Evolutionary conservation across 2,329 filamentous ascomycete species (phyloP).

Genomic region (Colletotrichum karsti): DNA sequence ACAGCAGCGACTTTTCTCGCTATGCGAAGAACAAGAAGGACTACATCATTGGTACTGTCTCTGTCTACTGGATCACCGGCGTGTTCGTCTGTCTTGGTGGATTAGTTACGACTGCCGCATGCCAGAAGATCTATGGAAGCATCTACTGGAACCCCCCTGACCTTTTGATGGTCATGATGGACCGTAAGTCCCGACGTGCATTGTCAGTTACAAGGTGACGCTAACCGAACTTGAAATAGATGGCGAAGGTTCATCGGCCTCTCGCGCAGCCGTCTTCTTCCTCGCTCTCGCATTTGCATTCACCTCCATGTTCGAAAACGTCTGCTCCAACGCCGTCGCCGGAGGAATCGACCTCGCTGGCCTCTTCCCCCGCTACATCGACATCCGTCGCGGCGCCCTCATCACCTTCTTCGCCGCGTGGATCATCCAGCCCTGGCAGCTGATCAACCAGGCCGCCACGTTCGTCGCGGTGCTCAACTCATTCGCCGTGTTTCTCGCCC

Average conservation of each 20-base stretch:
- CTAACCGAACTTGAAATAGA: neutral
- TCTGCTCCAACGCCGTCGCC: slow-evolving; percentile 45
- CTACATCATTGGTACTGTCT: slow-evolving; percentile 43
- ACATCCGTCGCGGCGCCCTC: slow-evolving; percentile 47
- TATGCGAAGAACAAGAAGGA: slow-evolving; percentile 39
- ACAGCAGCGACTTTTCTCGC: slow-evolving; percentile 48
- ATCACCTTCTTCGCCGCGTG: slow-evolving; percentile 43
- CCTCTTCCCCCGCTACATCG: slow-evolving; percentile 45
- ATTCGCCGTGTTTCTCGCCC: slow-evolving; percentile 47
- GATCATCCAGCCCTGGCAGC: slow-evolving; percentile 46
- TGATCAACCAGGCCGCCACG: slow-evolving; percentile 42
- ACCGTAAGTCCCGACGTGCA: neutral
- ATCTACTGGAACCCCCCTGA: slow-evolving; percentile 47
- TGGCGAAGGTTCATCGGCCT: slow-evolving; percentile 41
- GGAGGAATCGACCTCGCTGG: slow-evolving; percentile 50
- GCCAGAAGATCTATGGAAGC: slow-evolving; percentile 43
- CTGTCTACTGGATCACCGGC: slow-evolving; percentile 44
- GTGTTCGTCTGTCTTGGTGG: slow-evolving; percentile 45
- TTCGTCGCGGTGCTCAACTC: slow-evolving; percentile 45
- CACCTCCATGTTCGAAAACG: slow-evolving; percentile 45
- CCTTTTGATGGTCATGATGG: slow-evolving; percentile 41
- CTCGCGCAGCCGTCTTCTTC: slow-evolving; percentile 47
- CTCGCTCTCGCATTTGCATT: slow-evolving; percentile 44
- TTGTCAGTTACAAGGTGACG: accelerated
- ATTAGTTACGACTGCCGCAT: slow-evolving; percentile 47